A percentile compares a stretch with the other conserved stretches of the same genome.
Evolutionary conservation across 371 early-diverging fungal genomes (phyloP).

Genomic region (Rhizopus stolonifer): DNA sequence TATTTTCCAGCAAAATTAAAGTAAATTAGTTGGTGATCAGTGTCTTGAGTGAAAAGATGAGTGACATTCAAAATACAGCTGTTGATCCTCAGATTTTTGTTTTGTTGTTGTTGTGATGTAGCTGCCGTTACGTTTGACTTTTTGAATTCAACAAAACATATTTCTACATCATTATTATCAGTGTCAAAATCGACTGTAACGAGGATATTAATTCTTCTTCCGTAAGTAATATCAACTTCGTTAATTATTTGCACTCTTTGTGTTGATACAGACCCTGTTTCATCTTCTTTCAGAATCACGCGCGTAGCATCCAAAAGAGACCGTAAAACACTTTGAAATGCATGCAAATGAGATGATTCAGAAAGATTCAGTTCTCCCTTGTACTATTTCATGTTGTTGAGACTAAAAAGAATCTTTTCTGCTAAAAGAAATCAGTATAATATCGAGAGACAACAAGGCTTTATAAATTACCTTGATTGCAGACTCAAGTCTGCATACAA

Average conservation of each 20-base stretch:
- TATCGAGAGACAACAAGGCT: no score
- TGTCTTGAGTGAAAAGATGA: slow-evolving; percentile 6
- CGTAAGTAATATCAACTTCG: slow-evolving; percentile 13
- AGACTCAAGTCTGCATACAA: no score
- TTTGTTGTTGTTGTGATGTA: slow-evolving; percentile 11
- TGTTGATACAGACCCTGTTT: slow-evolving; percentile 11
- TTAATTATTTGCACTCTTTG: slow-evolving; percentile 17
- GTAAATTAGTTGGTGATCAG: slow-evolving; percentile 8
- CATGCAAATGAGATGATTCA: slow-evolving; percentile 11
- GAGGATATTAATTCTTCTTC: slow-evolving; percentile 19
- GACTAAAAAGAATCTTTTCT: slow-evolving; percentile 10
- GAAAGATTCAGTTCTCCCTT: slow-evolving; percentile 12
- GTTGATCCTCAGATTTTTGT: slow-evolving; percentile 18
- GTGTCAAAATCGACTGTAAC: slow-evolving; percentile 11
- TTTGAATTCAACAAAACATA: slow-evolving; percentile 23
- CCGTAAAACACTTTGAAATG: slow-evolving; percentile 13
- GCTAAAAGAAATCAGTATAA: slow-evolving; percentile 8
- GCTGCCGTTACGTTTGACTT: slow-evolving; percentile 8
- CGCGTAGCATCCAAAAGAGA: slow-evolving; percentile 18
- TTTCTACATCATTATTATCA: slow-evolving; percentile 12
- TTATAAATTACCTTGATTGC: no score
- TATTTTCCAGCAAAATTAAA: slow-evolving; percentile 19
- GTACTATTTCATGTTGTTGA: slow-evolving; percentile 10
- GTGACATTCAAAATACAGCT: slow-evolving; percentile 11
- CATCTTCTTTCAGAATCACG: slow-evolving; percentile 7